Conservation (phyloP, 1,284 basidiomycete species). For the Neolentinus lepideus region DNA sequence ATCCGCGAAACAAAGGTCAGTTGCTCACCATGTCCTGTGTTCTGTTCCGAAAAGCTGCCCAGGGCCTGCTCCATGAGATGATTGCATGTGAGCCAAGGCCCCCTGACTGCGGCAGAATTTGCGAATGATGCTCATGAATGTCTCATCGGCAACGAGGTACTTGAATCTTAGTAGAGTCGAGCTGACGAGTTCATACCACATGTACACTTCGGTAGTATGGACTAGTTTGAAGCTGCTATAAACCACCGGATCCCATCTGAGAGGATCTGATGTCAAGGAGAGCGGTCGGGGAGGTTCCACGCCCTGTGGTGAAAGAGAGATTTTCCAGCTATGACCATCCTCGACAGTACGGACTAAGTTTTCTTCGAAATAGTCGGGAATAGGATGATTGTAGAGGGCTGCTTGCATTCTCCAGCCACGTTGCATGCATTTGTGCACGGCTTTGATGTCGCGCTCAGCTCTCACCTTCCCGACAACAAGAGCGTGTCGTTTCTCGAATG, state of each 20-base stretch:
- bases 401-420: constrained; percentile 21
- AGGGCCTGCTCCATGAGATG: neutral
- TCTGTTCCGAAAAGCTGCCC: neutral
- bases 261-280: constrained; percentile 10
- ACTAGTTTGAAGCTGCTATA: constrained; percentile 19
- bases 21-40: neutral
- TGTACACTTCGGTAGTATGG: constrained; percentile 8
- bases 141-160: constrained; percentile 9
- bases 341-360: constrained; percentile 16
- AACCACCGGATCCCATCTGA: constrained; percentile 17
- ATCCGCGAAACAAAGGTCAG: neutral
- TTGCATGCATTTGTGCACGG: constrained; percentile 19
- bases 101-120: constrained; percentile 8
- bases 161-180: neutral
- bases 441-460: neutral
- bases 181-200: neutral
- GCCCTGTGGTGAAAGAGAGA: constrained; percentile 18
- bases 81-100: constrained; percentile 8
- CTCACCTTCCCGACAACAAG: constrained; percentile 4
- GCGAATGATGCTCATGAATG: constrained; percentile 4
- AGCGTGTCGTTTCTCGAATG: constrained; percentile 18
- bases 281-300: constrained; percentile 13
- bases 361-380: constrained; percentile 4
- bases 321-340: constrained; percentile 20
- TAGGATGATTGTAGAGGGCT: neutral